Base-by-base conservation (phyloP, 768 basidiomycete species). In the Naganishia kalamii region DNA sequence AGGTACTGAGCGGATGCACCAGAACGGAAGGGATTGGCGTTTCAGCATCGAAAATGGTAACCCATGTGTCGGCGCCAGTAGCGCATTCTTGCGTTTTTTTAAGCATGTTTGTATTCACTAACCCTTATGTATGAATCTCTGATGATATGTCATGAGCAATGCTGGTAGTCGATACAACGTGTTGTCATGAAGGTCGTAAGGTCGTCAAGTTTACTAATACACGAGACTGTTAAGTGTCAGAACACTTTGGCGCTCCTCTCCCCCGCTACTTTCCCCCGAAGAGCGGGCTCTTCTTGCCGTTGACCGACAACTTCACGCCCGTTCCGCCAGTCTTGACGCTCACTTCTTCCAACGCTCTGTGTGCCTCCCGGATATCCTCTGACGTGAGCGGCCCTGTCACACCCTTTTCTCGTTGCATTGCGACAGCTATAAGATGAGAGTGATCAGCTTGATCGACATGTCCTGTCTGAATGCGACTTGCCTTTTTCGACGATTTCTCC, bases 41-140 rank as follows among this genome's bases (percentile, higher is more conserved):
- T 35, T 57, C 21, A 40, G 23, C 54, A 37, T 25, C 40, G 35
- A 49, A 57, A 57, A 57, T 57, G 54, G 54, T 57, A 57, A 57
- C 37, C 54, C 23, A 37, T 32, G 19, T 52, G 51, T n/a, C 19
- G n/a, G 6, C 54, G n/a, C 54, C 15, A 37, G 54, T 13, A 27
- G 19, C 23, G 21, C 21, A 15, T 10, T 57, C 2, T 25, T 27
- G 51, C 23, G n/a, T 21, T 44, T n/a, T 44, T 23, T 32, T 33
- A 40, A 32, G n/a, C n/a, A 37, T 57, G 54, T 57, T 40, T 57
- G 54, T 57, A 57, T 57, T 57, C 37, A 57, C 54, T 57, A 37
- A 57, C 25, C 32, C 54, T 57, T 57, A 11, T 57, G 54, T 57
- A 57, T 23, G 30, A 57, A 21, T 37, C 21, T 54, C 54, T 57